Evolutionary conservation across 495 filamentous ascomycete species (phyloP).

Genomic region (Penicillium antarcticum): DNA sequence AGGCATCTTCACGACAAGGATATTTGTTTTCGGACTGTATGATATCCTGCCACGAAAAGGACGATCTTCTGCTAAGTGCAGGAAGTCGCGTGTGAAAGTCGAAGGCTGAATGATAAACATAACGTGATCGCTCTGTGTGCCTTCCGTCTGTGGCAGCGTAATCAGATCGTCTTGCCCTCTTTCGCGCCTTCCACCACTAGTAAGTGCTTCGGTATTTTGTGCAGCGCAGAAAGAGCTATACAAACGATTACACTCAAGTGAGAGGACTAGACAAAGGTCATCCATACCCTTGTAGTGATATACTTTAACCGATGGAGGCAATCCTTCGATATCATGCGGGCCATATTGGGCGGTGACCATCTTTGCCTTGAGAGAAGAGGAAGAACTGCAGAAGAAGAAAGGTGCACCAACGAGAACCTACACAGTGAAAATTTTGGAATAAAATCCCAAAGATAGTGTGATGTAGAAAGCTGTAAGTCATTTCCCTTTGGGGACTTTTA

Average conservation of each 20-base stretch:
- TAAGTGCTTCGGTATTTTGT: no score
- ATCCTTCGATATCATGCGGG: background rate
- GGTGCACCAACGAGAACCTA: no score
- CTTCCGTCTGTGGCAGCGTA: slow-evolving; percentile 3
- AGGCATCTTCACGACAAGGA: slow-evolving; percentile 1
- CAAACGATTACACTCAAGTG: slow-evolving; percentile 2
- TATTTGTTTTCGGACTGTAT: background rate
- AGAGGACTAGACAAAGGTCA: slow-evolving; percentile 1
- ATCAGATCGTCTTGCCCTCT: background rate
- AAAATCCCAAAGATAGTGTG: no score
- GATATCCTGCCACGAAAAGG: background rate
- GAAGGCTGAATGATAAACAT: background rate
- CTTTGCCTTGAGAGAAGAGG: background rate
- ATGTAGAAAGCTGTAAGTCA: background rate
- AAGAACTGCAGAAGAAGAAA: background rate
- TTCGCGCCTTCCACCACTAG: background rate
- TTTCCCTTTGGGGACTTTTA: no score
- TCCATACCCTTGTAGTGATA: slow-evolving; percentile 1
- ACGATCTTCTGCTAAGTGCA: background rate
- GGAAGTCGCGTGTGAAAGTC: background rate
- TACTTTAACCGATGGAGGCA: slow-evolving; percentile 4
- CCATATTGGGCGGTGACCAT: background rate
- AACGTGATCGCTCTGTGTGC: background rate
- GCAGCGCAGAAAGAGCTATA: background rate
- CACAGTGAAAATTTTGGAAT: no score